Conservation (phyloP, 345 rosid species). For the Eutrema heterophyllum region DNA sequence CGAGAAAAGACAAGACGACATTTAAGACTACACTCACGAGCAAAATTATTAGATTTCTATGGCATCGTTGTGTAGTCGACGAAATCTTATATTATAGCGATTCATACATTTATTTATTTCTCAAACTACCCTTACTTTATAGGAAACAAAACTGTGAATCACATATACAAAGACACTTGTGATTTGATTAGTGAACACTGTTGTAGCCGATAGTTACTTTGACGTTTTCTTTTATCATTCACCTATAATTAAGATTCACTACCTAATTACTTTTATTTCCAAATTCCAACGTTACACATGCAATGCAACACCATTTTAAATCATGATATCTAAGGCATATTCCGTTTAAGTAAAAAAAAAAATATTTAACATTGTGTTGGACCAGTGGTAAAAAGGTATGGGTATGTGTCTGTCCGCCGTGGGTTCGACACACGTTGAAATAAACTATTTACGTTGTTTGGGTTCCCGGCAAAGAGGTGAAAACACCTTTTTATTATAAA, state of each 20-base stretch:
- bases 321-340: neutral
- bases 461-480: too few relatives aligned
- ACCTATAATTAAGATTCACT: neutral
- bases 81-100: neutral
- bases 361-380: too few relatives aligned
- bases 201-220: neutral
- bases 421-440: too few relatives aligned
- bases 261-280: neutral
- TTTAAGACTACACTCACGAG: neutral
- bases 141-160: neutral
- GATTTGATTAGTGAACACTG: neutral
- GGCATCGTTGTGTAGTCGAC: neutral
- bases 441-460: too few relatives aligned
- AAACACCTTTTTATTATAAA: too few relatives aligned
- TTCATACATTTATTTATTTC: neutral
- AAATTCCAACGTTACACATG: neutral
- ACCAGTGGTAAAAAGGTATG: too few relatives aligned
- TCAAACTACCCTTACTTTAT: neutral
- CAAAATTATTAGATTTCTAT: constrained; percentile 4
- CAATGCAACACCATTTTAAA: neutral
- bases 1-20: constrained; percentile 16
- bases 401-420: too few relatives aligned
- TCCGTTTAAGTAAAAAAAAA: neutral
- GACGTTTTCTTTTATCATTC: neutral
- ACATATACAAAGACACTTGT: neutral